A percentile compares a stretch with the other conserved stretches of the same genome.
phyloP scores from a whole-genome alignment of 176 grass and related monocot genomes.

The Oryza glumipatula region DNA sequence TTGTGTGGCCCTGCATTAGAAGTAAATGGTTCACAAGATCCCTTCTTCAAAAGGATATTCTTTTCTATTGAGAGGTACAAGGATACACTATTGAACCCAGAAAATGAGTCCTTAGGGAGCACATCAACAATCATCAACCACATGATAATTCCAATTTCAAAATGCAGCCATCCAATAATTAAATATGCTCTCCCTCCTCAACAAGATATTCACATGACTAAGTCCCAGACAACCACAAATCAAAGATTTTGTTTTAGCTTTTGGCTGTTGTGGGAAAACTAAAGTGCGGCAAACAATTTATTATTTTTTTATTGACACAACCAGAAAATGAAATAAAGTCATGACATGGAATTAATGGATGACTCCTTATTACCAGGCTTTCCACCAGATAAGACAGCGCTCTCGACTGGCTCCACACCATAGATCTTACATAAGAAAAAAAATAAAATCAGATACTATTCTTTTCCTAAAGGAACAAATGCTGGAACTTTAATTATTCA shows the following conservation, averaged over 20 bases:
- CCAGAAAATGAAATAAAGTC: neutral
- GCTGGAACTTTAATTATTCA: neutral
- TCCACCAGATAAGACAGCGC: slow-evolving; percentile 80
- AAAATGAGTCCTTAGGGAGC: neutral
- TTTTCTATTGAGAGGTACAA: slow-evolving; percentile 14
- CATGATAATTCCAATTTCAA: neutral
- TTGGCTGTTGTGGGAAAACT: neutral
- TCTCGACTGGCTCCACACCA: slow-evolving; percentile 86
- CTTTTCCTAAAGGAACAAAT: slow-evolving; percentile 22
- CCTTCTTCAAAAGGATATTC: slow-evolving; percentile 8
- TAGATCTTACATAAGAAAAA: slow-evolving; percentile 58
- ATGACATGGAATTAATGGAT: slow-evolving; percentile 10
- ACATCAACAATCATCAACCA: neutral
- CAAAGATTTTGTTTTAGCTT: neutral
- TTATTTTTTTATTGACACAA: neutral
- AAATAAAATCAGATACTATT: slow-evolving; percentile 31
- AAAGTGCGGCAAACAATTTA: neutral
- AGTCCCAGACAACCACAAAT: slow-evolving; percentile 4
- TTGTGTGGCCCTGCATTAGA: slow-evolving; percentile 77
- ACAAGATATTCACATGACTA: slow-evolving; percentile 13
- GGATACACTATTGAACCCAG: neutral
- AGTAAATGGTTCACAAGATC: slow-evolving; percentile 33
- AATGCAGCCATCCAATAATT: neutral
- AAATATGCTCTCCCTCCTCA: neutral
- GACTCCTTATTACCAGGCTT: slow-evolving; percentile 65